Base-by-base conservation (phyloP, 805 yeast species). In the Lipomyces japonicus region DNA sequence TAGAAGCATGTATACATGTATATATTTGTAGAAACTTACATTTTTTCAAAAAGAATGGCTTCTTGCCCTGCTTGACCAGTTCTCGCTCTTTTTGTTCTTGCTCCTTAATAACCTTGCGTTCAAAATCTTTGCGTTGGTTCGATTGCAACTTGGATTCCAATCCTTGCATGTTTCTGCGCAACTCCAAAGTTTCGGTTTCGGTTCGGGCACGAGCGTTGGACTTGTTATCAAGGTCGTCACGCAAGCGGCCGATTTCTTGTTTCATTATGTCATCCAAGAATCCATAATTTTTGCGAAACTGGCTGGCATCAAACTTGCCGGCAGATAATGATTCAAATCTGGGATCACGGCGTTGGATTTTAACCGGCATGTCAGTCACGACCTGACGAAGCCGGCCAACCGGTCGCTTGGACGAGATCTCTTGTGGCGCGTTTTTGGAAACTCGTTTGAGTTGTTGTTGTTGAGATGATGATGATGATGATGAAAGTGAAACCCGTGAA, bases 231-330 rank as follows among this genome's bases (percentile, higher is more conserved):
- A 48, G 18, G 30, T 48, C 42, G 31, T 43, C 78, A 73, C 21
- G 7, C 72, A 91, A 74, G 38, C 81, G 78, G 2, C 68, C 58
- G 34, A 93, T 74, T 65, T 93, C 98, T 6, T 73, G 67, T 57
- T 82, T 74, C 65, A 97, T 76, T 66, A 93, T 93, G 35, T 84
- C 89, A 66, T 89, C 95, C 50, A 93, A 70, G 64, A 93, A 93
- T 39, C 79, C 76, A 70, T 93, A 93, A 62, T 91, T 82, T 61
- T 80, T 78, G 53, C 97, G 74, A 16, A 86, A 77, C 51, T 75
- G 73, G 28, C 73, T 70, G 51, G 78, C 69, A 64, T 90, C 91
- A 0, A 93, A 86, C 60, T 80, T 84, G 50, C 97, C 97, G n/a
- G n/a, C n/a, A 56, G 80, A 80, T 0, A 96, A 89, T 2, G 91